Evolutionary conservation across 345 rosid genomes (phyloP), one percentile per base, ranked within the genome.

Genomic region (Physaria fendleri): DNA sequence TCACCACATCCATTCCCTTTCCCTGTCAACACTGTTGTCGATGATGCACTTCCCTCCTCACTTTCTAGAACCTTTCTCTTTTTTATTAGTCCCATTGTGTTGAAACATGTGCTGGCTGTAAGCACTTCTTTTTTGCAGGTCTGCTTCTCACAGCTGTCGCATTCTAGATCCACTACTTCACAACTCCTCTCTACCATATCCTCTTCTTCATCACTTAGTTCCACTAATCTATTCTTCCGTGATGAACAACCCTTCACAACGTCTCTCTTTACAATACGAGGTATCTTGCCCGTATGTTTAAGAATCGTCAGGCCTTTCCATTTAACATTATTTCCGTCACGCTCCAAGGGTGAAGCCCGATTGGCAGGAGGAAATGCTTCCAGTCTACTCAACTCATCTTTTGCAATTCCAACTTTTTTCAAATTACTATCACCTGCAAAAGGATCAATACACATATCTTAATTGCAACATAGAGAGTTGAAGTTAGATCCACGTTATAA

Each of bases 301-400:
- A 64, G 56, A 43, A 71, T 71, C 61, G 66, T 66, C 11, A 76
- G 71, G 61, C 63, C 66, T 51, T 75, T 76, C 77, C 71, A 71
- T 68, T 71, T 78, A 37, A 74, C 56, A 68, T 50, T 56, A 34
- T 56, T 71, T 29, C 65, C 79, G 56, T 54, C 76, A 43, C 27
- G 44, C 39, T 68, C 76, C 69, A 65, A 65, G 59, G 81, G 78
- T 75, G 80, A 81, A 49, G 90, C 74, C 27, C 77, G 78, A 72
- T 89, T 89, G 24, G 97, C 97, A 50, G 99, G 90, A 74, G 76
- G 78, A 66, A 82, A 56, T 47, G 66, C 85, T 60, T 68, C 64
- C 34, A 83, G 39, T 64, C 62, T 78, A 71, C 68, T 65, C 46
- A 48, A 48, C 25, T 56, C 69, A 48, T 11, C 49, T 25, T 17